Conservation (phyloP, 345 rosid species). For the Combretum micranthum region DNA sequence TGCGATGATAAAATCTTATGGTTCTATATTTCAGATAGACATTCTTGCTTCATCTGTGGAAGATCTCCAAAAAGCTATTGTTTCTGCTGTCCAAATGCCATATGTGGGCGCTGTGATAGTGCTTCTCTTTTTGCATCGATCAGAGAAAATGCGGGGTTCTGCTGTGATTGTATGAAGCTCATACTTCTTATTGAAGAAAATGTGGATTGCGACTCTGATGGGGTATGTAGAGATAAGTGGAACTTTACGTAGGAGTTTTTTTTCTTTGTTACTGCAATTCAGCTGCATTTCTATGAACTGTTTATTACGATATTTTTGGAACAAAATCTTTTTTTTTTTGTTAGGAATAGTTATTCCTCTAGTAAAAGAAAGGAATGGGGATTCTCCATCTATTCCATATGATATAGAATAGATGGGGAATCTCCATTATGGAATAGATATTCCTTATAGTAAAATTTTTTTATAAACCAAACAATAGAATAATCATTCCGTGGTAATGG, state of each 20-base stretch:
- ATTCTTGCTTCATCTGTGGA: slow-evolving; percentile 36
- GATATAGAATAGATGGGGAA: no score
- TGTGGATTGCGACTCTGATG: slow-evolving; percentile 20
- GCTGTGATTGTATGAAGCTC: slow-evolving; percentile 32
- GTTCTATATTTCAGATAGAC: slow-evolving; percentile 36
- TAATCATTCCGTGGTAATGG: no score
- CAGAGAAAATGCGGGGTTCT: slow-evolving; percentile 28
- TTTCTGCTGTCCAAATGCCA: slow-evolving; percentile 43
- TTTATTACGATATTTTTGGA: no score
- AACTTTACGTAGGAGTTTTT: neutral
- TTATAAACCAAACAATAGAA: no score
- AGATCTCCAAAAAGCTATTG: slow-evolving; percentile 37
- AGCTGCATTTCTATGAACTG: neutral
- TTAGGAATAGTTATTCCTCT: no score
- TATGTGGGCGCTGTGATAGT: slow-evolving; percentile 34
- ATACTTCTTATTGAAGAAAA: slow-evolving; percentile 33
- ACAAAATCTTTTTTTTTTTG: no score
- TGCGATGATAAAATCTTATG: neutral
- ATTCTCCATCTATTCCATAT: no score
- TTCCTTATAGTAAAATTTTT: no score
- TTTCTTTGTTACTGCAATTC: neutral
- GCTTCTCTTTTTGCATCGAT: slow-evolving; percentile 23
- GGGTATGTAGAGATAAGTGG: slow-evolving; percentile 21
- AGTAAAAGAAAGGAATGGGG: no score
- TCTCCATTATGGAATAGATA: no score